Conservation (phyloP, 805 yeast species). For the Ogataea minuta region DNA sequence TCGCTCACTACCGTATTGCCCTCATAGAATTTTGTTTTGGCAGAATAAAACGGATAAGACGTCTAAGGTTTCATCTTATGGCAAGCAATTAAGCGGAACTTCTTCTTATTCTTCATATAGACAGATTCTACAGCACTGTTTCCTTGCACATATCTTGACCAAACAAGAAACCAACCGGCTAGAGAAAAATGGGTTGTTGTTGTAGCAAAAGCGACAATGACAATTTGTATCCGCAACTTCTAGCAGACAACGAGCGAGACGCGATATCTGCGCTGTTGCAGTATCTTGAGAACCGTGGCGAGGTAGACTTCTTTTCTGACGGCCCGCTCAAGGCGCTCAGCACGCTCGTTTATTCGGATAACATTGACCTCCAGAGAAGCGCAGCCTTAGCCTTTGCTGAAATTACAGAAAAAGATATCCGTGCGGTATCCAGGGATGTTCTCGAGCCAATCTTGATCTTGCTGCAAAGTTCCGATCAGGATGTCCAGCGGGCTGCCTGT, state of each 20-base stretch:
- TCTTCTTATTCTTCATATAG: neutral
- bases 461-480: slow-evolving; percentile 83
- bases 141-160: neutral
- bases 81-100: neutral
- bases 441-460: slow-evolving; percentile 89
- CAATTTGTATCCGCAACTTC: slow-evolving; percentile 69
- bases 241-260: slow-evolving; percentile 95
- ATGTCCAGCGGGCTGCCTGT: slow-evolving; percentile 97
- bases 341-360: slow-evolving; percentile 91
- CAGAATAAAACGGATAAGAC: slow-evolving; percentile 18
- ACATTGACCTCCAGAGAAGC: slow-evolving; percentile 89
- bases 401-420: slow-evolving; percentile 92
- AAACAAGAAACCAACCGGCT: neutral
- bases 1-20: slow-evolving; percentile 15
- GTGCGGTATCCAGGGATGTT: slow-evolving; percentile 87
- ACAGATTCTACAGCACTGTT: neutral
- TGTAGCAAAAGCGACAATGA: slow-evolving; percentile 50
- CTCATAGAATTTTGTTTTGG: slow-evolving; percentile 17
- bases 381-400: slow-evolving; percentile 99
- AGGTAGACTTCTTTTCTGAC: slow-evolving; percentile 83
- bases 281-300: slow-evolving; percentile 83
- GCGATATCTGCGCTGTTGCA: slow-evolving; percentile 90
- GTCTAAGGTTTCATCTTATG: slow-evolving; percentile 10
- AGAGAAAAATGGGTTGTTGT: slow-evolving; percentile 47
- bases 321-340: slow-evolving; percentile 88